phyloP scores from a whole-genome alignment of 2,329 filamentous ascomycete species.

The Paecilomyces sp. region DNA sequence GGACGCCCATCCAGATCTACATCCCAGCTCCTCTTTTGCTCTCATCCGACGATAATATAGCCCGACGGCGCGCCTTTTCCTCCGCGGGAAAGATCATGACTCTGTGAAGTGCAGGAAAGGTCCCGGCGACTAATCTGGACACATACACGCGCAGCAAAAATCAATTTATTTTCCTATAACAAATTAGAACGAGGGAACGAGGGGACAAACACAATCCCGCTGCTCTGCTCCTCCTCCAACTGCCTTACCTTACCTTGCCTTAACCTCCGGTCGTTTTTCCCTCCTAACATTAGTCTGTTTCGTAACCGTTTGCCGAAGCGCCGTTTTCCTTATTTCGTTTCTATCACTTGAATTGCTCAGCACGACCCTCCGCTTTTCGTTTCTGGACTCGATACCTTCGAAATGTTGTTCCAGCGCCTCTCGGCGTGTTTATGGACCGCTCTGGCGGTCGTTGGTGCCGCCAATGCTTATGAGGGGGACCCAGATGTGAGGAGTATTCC shows the following conservation, averaged over 20 bases:
- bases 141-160: not conserved
- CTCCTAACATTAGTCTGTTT: not conserved
- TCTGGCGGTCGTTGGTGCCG: constrained; percentile 21
- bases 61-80: not conserved
- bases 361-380: not conserved
- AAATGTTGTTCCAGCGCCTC: constrained; percentile 27
- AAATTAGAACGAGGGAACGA: not conserved
- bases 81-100: constrained; percentile 14
- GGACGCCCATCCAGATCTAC: constrained; percentile 1
- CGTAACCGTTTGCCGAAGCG: not conserved
- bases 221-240: not conserved
- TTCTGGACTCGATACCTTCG: not conserved
- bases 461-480: constrained; percentile 41
- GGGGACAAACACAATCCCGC: too few relatives aligned
- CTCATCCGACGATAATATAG: not conserved
- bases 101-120: constrained; percentile 28
- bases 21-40: constrained; percentile 1
- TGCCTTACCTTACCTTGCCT: not conserved
- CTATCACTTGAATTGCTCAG: not conserved
- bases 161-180: not conserved
- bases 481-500: constrained; percentile 58
- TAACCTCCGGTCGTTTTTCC: not conserved
- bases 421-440: constrained; percentile 28
- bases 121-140: not conserved
- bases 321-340: not conserved